A percentile compares a stretch with the other conserved stretches of the same genome.
These are phyloP conservation scores for Peronosclerospora sorghi DNA, from an alignment of 352 stramenopile genomes.

Conservation along the genomic window DNA sequence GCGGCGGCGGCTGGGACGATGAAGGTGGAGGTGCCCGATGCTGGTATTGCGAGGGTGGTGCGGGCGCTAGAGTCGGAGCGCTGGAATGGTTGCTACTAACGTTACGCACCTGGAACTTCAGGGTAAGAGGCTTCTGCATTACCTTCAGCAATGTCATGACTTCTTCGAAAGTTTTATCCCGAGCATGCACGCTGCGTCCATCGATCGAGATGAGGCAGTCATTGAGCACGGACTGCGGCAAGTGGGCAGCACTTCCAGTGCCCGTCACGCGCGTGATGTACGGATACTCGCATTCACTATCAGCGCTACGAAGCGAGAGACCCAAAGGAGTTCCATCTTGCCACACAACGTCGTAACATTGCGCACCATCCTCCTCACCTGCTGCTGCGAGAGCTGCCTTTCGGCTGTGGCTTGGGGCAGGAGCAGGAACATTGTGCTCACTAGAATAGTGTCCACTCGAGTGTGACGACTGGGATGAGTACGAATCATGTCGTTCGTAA, in stretches of 20 bases:
- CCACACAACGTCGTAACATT: conserved; percentile 81
- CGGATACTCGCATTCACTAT: conserved; percentile 65
- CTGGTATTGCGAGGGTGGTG: conserved; percentile 11
- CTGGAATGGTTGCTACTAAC: conserved; percentile 12
- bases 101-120: conserved; percentile 70
- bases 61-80: conserved; percentile 8
- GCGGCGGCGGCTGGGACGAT: conserved; percentile 7
- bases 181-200: conserved; percentile 65
- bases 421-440: conserved; percentile 32
- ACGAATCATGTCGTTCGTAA: conserved; percentile 22
- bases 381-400: conserved; percentile 18
- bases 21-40: conserved; percentile 15
- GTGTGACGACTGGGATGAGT: conserved; percentile 39
- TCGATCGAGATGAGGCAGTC: conserved; percentile 73
- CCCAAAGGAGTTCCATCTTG: conserved; percentile 63
- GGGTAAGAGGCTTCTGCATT: conserved; percentile 76
- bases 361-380: conserved; percentile 25
- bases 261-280: conserved; percentile 82
- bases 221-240: conserved; percentile 63
- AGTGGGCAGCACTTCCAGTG: conserved; percentile 66
- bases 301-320: conserved; percentile 62
- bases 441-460: conserved; percentile 19
- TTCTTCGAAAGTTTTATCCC: conserved; percentile 79
- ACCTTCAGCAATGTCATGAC: conserved; percentile 82
- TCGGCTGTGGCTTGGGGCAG: conserved; percentile 24